Evolutionary conservation across 257 asterid genomes (phyloP), one percentile per base, ranked within the genome.

Genomic region (Primulina huaijiensis): DNA sequence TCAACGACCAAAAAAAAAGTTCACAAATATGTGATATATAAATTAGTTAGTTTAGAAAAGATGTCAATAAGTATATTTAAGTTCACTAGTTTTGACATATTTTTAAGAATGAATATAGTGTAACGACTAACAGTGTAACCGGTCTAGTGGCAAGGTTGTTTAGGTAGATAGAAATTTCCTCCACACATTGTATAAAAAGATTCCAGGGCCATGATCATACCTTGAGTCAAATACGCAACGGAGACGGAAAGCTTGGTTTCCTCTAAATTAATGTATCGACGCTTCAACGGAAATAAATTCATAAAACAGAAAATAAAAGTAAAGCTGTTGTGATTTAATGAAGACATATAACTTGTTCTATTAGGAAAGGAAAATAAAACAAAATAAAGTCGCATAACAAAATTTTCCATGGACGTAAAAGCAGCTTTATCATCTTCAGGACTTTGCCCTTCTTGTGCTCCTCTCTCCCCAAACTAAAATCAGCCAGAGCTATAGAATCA

Each of bases 351-450:
- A 31, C 2, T 8, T 8, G 19, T 21, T 35, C 11, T 53, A 38
- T 34, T 60, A 17, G 17, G 43, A 29, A 31, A 31, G 33, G 19
- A 74, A 35, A 1, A 2, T 4, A 19, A 50, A 10, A 46, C 5
- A 33, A 40, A 6, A 60, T 31, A 16, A 43, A 9, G 52, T 70
- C 69, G 30, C 14, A 17, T n/a, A 20, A 70, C 72, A 71, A 58
- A 68, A 67, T 52, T 60, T 25, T 46, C 61, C 33, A 43, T 57
- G 46, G 33, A 25, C 62, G 6, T 64, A 23, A 69, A 70, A 16
- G 7, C 55, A 31, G 6, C 5, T 43, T 2, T 14, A 14, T 11
- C 55, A 12, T 8, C 23, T 50, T 58, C 62, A 55, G 17, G 67
- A 11, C 43, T 10, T 20, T 12, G 16, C 57, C 46, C 14, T 4